Base-by-base conservation (phyloP, 225 moss, liverwort and hornwort species). In the Physcomitrellopsis africana region DNA sequence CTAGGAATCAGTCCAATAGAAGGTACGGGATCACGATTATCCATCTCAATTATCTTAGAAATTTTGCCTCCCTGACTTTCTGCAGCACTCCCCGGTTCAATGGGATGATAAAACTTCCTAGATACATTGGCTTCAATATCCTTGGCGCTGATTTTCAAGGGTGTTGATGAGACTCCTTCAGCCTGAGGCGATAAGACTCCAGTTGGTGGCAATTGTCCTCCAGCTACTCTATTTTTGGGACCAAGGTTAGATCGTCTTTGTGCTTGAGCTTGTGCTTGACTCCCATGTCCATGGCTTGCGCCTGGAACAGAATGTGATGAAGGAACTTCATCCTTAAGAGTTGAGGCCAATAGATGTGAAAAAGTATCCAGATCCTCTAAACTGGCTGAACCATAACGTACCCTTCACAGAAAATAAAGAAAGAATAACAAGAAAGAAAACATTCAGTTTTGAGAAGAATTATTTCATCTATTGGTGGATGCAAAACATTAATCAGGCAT, bases 361-460 rank as follows among this genome's bases (percentile, higher is more conserved):
- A 82, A 80, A 73, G 71, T 84, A 72, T 82, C 87, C 76, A 87
- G 60, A 75, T 87, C 87, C 18, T 87, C 87, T 64, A 87, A 80
- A 69, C 72, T 87, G 24, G 87, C 87, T 61, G 87, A 87, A 47
- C 80, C 79, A 72, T 87, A 87, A 53, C 84, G 82, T 60, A 87
- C 84, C 82, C 87, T 87, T 84, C 72, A 74, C 24, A 19, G 18
- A 73, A 51, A 62, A 64, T 60, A 74, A 32, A 47, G 64, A 46
- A 51, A 3, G 29, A 76, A 9, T 61, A 52, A 41, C 58, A 74
- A 58, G 11, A 37, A 37, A 37, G 32, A 37, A 37, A 37, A 37
- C 3, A 37, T 7, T 37, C 32, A 37, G 32, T 37, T 37, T 23
- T 78, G 15, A 69, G 10, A 64, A 42, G 59, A 77, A 57, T 26